Base-by-base conservation (phyloP, 1,284 basidiomycete genomes). In the Pascua guehoae region DNA sequence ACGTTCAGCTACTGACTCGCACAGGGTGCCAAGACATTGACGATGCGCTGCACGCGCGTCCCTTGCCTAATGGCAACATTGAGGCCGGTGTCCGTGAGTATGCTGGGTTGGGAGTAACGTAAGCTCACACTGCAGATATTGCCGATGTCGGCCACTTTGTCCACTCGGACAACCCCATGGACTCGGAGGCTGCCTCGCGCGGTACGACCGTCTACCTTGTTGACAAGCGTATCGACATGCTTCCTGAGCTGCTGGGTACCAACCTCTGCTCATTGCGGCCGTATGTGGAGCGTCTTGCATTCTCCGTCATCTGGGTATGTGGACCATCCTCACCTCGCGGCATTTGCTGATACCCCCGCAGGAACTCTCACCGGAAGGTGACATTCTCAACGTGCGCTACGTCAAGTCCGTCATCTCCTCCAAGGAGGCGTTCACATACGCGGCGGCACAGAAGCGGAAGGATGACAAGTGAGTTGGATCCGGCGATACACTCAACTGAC, bases 111-210 rank as follows among this genome's bases (percentile, higher is more conserved):
- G 16, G 8, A 36, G 17, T 48, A 8, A 36, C 11, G 2, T 32
- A 32, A 32, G 24, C 24, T 32, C 24, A 32, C 24, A 32, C 24
- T 32, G 5, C 66, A 95, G 91, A 99, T 75, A 99, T 98, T 63
- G 96, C 96, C 58, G 95, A 99, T 71, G 96, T 99, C 1, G 95
- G 95, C 3, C 87, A 96, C 75, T 99, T 99, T 69, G 96, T 99
- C 1, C 86, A 85, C 53, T 82, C 93, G 3, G 91, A 95, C 70
- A 99, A 89, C 53, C 85, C 96, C 0, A 98, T 99, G 94, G 96
- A 99, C 68, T 86, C 81, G 41, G 96, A 99, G 76, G 96, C 96
- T 15, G 91, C 95, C 14, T 85, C 92, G 12, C 83, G 96, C 54
- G 95, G 96, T 12, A 98, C 95, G 1, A 98, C 96, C 0, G 96